Evolutionary conservation across 352 stramenopile species (phyloP), one percentile per base, ranked within the genome.

Genomic region (Paralagenidium karlingii): DNA sequence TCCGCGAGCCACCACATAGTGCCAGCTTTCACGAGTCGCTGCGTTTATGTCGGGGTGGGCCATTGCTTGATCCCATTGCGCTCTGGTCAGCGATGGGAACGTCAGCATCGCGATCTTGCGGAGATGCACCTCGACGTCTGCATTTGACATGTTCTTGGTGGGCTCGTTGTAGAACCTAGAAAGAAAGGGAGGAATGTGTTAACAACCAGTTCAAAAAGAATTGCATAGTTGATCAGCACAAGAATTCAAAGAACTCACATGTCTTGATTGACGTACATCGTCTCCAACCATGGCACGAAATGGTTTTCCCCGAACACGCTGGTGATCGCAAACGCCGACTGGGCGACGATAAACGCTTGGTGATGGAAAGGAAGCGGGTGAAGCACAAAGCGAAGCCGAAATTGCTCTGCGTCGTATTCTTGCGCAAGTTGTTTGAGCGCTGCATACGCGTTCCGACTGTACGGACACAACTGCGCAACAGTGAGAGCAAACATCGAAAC

Each of bases 281-380:
- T 68, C 51, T 89, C 75, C 31, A 89, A 65, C 75, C 75, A 89
- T 33, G 58, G 41, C 15, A 37, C 60, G 39, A 89, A 89, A 5
- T 45, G 42, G 34, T 61, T 36, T 18, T 81, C 65, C 10, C 71
- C 71, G 26, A 86, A 44, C 18, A 58, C 58, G 8, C 55, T 45
- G 4, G 68, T 81, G 54, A 89, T 68, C 27, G 75, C 77, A 44
- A 78, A 82, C 11, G 65, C 55, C 11, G 67, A 45, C 43, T 89
- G 70, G 32, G 76, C 71, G 7, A 61, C 58, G 5, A 66, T 49
- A 45, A 86, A 89, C 21, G 69, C 71, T 33, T 86, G 56, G 40
- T 85, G 71, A 45, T 89, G 76, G 52, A 83, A 89, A 24, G 76
- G 76, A 53, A 89, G 26, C 9, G 76, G 71, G 44, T 86, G 84